Base-by-base conservation (phyloP, 2,329 filamentous ascomycete genomes). In the Rutstroemia sp. region DNA sequence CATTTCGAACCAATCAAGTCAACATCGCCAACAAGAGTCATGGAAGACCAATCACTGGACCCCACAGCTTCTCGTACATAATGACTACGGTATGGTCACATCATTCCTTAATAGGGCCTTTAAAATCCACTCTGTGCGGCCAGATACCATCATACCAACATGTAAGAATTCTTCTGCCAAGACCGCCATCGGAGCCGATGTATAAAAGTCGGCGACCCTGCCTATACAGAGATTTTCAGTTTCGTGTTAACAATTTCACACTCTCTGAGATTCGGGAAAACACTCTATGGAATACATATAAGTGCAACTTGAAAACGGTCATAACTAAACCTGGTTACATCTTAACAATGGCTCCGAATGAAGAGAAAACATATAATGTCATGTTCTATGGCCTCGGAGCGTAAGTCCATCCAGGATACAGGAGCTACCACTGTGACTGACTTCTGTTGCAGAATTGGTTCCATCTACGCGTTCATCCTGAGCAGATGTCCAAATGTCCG, bases 391-490 rank as follows among this genome's bases (percentile, higher is more conserved):
- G 53, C 12, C 19, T 56, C 25, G 53, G 53, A 38, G 53, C 53
- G 53, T 51, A 44, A 4, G 47, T 51, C 5, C 0, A 9, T 27
- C 16, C 0, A 6, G 1, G 16, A 6, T 2, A 16, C 18, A 5
- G 3, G 2, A 14, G 8, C 5, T 1, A n/a, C 10, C n/a, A 27
- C 16, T 1, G 16, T 42, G 27, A 56, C 14, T 50, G 18, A 25
- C 5, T 23, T 8, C 18, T 14, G 9, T 23, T 4, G 4, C 47
- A 81, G 79, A 0, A 81, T 82, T 52, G 79, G 79, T 27, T 79
- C 78, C 2, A 82, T 82, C 60, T 82, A 82, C 62, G 76, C 78
- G 7, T 82, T 81, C 58, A 74, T 82, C 38, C 63, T 81, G 0
- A 73, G 71, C 52, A 73, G 75, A 2, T 70, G 67, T 34, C 60